Percentiles rank a stretch among this genome's conserved stretches.
phyloP scores from a whole-genome alignment of 805 yeast species.

The Yarrowia phangngaensis region DNA sequence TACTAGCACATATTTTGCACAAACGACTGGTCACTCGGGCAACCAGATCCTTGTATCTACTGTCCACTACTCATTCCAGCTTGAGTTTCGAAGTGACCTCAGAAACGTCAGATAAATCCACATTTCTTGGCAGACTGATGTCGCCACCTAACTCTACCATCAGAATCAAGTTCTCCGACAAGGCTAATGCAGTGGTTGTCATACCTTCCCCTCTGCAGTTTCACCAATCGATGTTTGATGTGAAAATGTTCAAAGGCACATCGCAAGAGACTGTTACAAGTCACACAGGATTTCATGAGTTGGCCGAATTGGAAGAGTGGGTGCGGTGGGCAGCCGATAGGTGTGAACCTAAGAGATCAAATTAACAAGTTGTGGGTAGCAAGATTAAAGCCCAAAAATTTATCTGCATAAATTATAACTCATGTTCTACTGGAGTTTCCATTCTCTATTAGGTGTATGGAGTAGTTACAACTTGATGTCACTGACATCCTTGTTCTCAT shows the following conservation, averaged over 20 bases:
- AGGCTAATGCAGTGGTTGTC: constrained; percentile 29
- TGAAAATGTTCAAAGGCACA: constrained; percentile 28
- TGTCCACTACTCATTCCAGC: constrained; percentile 30
- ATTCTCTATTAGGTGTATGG: no score
- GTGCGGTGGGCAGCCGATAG: constrained; percentile 35
- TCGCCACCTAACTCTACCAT: constrained; percentile 32
- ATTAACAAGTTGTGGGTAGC: no score
- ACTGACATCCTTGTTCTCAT: constrained; percentile 22
- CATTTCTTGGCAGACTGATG: constrained; percentile 32
- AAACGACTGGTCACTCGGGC: constrained; percentile 32
- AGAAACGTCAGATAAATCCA: constrained; percentile 23
- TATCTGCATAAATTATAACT: no score
- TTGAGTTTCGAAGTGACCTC: constrained; percentile 27
- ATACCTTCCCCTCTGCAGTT: constrained; percentile 33
- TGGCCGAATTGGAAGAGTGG: constrained; percentile 41
- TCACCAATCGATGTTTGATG: constrained; percentile 32
- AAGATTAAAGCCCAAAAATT: no score
- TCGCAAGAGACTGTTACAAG: constrained; percentile 28
- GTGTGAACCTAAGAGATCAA: no score
- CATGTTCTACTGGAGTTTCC: no score
- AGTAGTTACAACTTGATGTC: constrained; percentile 10
- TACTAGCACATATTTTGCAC: constrained; percentile 38
- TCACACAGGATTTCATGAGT: constrained; percentile 36
- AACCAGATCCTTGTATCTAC: constrained; percentile 31
- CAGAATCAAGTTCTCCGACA: constrained; percentile 20